Percentiles rank a stretch among this genome's conserved stretches.
These are phyloP conservation scores for Talaromyces thailandensis DNA, from an alignment of 495 filamentous ascomycete genomes.

Conservation along the genomic window DNA sequence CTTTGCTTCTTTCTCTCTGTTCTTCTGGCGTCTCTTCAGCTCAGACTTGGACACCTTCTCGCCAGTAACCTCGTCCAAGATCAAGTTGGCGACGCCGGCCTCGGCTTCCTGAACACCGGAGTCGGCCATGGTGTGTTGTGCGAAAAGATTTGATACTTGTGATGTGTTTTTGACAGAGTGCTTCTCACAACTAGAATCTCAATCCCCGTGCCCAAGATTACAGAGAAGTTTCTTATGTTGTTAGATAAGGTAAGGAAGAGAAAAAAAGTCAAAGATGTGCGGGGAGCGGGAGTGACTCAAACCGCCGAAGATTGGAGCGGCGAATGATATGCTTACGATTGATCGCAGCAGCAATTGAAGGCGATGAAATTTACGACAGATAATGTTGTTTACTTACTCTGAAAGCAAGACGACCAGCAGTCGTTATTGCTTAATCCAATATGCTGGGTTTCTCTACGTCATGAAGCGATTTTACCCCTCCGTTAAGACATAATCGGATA, in stretches of 20 bases:
- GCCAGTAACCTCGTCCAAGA: constrained; percentile 77
- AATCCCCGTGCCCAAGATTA: neutral
- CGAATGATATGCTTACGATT: neutral
- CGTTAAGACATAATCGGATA: neutral
- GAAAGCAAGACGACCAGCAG: neutral
- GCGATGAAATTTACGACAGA: neutral
- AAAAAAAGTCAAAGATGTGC: constrained; percentile 4
- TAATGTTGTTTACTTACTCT: neutral
- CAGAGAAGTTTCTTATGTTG: neutral
- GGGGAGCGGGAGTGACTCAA: constrained; percentile 3
- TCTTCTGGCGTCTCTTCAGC: constrained; percentile 93
- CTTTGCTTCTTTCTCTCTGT: constrained; percentile 72
- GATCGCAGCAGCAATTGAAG: neutral
- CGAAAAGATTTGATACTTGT: neutral
- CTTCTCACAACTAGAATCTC: neutral
- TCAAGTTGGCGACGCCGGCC: constrained; percentile 60
- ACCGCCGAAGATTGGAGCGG: neutral
- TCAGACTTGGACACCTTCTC: constrained; percentile 82
- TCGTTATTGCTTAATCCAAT: neutral
- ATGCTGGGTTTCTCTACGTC: neutral
- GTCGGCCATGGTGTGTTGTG: constrained; percentile 32
- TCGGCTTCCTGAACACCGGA: constrained; percentile 48
- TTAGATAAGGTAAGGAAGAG: neutral
- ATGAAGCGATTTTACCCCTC: neutral
- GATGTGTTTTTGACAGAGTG: neutral